These are phyloP conservation scores for Breynia disticha DNA, from an alignment of 441 rosid genomes.

Conservation along the genomic window DNA sequence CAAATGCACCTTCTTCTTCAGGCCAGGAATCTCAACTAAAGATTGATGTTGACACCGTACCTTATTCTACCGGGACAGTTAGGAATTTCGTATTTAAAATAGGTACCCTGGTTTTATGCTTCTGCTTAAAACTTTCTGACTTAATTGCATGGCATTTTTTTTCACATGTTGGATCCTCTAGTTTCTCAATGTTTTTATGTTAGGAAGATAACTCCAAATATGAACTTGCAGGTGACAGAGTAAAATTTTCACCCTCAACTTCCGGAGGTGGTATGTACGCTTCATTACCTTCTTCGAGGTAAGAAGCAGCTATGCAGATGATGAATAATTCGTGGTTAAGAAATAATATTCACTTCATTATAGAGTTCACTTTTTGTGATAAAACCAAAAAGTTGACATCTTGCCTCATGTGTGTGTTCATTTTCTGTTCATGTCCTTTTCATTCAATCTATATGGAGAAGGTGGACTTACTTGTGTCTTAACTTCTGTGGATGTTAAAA, in stretches of 20 bases:
- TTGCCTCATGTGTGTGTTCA: neutral
- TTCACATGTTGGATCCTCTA: slow-evolving; percentile 7
- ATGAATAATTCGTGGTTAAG: neutral
- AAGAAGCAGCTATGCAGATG: neutral
- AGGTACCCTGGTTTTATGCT: slow-evolving; percentile 29
- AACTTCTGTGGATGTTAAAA: no score
- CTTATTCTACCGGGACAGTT: slow-evolving; percentile 40
- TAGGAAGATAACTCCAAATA: slow-evolving; percentile 16
- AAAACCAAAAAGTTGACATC: neutral
- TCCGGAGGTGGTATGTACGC: slow-evolving; percentile 38
- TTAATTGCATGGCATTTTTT: neutral
- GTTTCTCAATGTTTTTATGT: slow-evolving; percentile 9
- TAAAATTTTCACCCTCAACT: slow-evolving; percentile 40
- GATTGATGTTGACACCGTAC: slow-evolving; percentile 37
- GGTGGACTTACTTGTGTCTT: neutral
- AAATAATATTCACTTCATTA: no score
- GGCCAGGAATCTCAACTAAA: slow-evolving; percentile 51
- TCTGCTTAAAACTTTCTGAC: slow-evolving; percentile 6
- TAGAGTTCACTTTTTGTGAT: no score
- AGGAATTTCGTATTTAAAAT: slow-evolving; percentile 44
- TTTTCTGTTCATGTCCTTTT: neutral
- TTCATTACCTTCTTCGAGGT: slow-evolving; percentile 45
- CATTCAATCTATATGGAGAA: neutral
- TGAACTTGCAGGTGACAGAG: slow-evolving; percentile 66
- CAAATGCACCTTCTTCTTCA: slow-evolving; percentile 34